A percentile compares a stretch with the other conserved stretches of the same genome.
Evolutionary conservation across 1,139 yeast genomes (phyloP).

Genomic region (Yamadazyma mexicana): DNA sequence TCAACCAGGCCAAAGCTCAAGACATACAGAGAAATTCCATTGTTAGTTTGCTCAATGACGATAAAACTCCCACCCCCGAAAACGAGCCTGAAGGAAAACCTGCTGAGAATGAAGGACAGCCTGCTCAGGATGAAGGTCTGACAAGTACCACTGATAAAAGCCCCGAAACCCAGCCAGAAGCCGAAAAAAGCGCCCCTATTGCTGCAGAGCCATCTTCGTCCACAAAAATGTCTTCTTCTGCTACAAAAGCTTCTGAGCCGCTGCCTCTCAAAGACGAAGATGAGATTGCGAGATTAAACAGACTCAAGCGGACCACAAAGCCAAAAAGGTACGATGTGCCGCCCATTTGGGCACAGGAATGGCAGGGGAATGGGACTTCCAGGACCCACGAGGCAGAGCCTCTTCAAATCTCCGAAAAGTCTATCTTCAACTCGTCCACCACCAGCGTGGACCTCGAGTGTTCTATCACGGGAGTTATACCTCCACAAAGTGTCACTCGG

Average conservation of each 20-base stretch:
- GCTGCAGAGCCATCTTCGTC: no score
- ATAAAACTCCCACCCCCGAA: conserved; percentile 28
- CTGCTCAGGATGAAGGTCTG: background rate
- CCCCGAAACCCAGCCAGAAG: no score
- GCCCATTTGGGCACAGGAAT: conserved; percentile 84
- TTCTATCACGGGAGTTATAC: conserved; percentile 70
- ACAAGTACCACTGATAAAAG: no score
- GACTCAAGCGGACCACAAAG: conserved; percentile 31
- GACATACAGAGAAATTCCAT: conserved; percentile 30
- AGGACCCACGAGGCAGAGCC: conserved; percentile 3
- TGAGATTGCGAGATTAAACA: conserved; percentile 22
- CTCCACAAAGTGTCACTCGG: conserved; percentile 80
- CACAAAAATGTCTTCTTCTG: no score
- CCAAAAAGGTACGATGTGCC: conserved; percentile 66
- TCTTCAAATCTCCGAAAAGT: conserved; percentile 23
- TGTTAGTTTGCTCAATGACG: conserved; percentile 48
- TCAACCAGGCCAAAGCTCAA: background rate
- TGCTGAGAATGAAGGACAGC: conserved; percentile 1
- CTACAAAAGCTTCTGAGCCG: conserved; percentile 2
- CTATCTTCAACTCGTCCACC: conserved; percentile 38
- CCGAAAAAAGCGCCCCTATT: no score
- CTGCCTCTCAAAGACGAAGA: conserved; percentile 13
- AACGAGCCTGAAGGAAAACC: conserved; percentile 10
- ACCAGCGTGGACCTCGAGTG: conserved; percentile 49
- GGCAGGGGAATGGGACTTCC: conserved; percentile 25